Percentiles rank a stretch among this genome's conserved stretches.
These are phyloP conservation scores for Leonotis leonurus DNA, from an alignment of 257 asterid species.

Conservation along the genomic window DNA sequence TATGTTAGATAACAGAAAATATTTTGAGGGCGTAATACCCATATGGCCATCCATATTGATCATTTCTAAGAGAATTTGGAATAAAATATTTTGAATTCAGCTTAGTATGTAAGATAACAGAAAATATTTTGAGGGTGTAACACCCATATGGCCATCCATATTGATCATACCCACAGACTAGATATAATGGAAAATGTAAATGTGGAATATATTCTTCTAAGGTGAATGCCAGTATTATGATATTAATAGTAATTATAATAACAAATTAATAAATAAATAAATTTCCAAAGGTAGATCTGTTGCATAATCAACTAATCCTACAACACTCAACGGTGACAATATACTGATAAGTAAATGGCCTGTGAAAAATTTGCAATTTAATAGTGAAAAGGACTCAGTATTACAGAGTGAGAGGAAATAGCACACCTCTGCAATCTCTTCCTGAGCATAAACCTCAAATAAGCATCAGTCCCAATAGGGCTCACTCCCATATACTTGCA, in stretches of 20 bases:
- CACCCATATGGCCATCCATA: background rate
- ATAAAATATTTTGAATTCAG: background rate
- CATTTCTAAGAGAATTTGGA: too few species aligned
- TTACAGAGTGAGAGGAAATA: conserved; percentile 13
- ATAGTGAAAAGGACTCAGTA: background rate
- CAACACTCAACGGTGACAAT: background rate
- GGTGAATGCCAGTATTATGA: conserved; percentile 4
- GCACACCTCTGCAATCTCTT: conserved; percentile 68
- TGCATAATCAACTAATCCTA: background rate
- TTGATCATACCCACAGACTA: background rate
- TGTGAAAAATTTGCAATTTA: background rate
- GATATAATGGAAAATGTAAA: background rate
- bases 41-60: background rate
- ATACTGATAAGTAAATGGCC: too few species aligned
- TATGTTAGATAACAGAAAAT: background rate
- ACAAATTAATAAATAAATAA: too few species aligned
- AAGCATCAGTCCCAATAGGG: conserved; percentile 82
- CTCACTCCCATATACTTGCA: conserved; percentile 95
- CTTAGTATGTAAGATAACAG: background rate
- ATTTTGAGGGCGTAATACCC: background rate
- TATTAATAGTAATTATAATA: too few species aligned
- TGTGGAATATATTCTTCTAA: background rate
- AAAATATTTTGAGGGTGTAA: background rate
- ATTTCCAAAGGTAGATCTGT: conserved; percentile 1
- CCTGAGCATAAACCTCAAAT: conserved; percentile 78